Evolutionary conservation across 306 rosid species (phyloP).

Genomic region (Ceratonia siliqua): DNA sequence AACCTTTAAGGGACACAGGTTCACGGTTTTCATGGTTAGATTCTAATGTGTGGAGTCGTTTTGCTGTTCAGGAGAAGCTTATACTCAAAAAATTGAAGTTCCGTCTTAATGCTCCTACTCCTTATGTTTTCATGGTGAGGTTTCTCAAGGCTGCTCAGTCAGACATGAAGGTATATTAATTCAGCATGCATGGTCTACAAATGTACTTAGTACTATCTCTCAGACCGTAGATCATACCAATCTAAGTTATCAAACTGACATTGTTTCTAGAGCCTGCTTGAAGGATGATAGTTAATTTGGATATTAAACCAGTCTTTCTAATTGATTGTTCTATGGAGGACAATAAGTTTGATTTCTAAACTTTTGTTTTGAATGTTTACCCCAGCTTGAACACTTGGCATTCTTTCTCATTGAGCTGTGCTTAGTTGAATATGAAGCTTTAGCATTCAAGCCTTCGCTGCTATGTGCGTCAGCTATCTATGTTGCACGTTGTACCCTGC

Average conservation of each 20-base stretch:
- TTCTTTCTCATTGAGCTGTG: slow-evolving; percentile 25
- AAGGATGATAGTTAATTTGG: slow-evolving; percentile 22
- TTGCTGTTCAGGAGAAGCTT: slow-evolving; percentile 68
- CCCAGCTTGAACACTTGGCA: slow-evolving; percentile 73
- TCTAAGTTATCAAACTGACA: neutral
- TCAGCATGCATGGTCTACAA: neutral
- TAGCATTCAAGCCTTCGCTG: slow-evolving; percentile 76
- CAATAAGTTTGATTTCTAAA: slow-evolving; percentile 23
- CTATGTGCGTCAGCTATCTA: slow-evolving; percentile 89
- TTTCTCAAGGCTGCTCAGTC: slow-evolving; percentile 92
- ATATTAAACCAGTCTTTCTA: slow-evolving; percentile 18
- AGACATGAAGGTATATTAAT: slow-evolving; percentile 56
- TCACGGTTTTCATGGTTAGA: slow-evolving; percentile 17
- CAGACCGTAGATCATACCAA: neutral
- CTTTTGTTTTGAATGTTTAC: slow-evolving; percentile 19
- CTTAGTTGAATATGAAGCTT: slow-evolving; percentile 65
- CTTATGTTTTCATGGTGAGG: slow-evolving; percentile 88
- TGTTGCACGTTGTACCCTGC: slow-evolving; percentile 77
- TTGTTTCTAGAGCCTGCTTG: slow-evolving; percentile 4
- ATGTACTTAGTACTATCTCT: neutral
- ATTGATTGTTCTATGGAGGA: slow-evolving; percentile 18
- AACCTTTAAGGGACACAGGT: neutral
- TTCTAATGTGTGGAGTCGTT: slow-evolving; percentile 17
- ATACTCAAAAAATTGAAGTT: slow-evolving; percentile 75
- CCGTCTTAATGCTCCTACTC: slow-evolving; percentile 80